Evolutionary conservation across 2,329 filamentous ascomycete genomes (phyloP), one percentile per base, ranked within the genome.

Genomic region (Didymella arachidicola): DNA sequence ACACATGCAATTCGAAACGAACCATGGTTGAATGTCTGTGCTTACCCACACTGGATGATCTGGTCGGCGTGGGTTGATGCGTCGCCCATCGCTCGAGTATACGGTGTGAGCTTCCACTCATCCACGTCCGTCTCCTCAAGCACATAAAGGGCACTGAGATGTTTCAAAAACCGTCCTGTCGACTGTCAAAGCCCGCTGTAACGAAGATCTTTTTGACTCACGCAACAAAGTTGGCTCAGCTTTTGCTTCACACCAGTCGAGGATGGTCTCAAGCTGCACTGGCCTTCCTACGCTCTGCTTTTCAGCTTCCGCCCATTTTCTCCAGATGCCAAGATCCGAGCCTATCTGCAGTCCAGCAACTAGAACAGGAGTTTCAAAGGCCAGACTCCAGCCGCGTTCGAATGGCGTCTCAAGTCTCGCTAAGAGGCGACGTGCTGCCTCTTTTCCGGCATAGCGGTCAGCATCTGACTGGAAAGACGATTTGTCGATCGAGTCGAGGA

Each of bases 371-470:
- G 51, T 56, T 22, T 57, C 57, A 11, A 60, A 60, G 12, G 42
- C 38, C 26, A 61, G 14, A 8, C 39, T 11, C 58, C 48, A 58
- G 34, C 48, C 48, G 30, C 47, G 36, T 18, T 58, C 54, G 32
- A 61, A 61, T 2, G 54, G 54, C 3, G 48, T 54, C 22, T 61
- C 48, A 8, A 61, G 58, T 16, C 43, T 45, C n/a, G 52, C 41
- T n/a, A 61, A 38, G 1, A 61, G 52, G 6, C 53, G 54, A n/a
- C 54, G 46, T 29, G 38, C 54, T 53, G 58, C 53, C 45, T 61
- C 58, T 50, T 58, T 61, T 5, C 48, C 54, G 10, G 46, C 54
- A 32, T 49, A 61, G 16, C 54, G 46, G 18, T 61, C 48, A 18
- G 43, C 48, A 32, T 61, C 54, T 2, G 53, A 29, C 34, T 18